These are phyloP conservation scores for Mycosarcoma mackinlayi DNA, from an alignment of 1,284 basidiomycete genomes.

Conservation along the genomic window DNA sequence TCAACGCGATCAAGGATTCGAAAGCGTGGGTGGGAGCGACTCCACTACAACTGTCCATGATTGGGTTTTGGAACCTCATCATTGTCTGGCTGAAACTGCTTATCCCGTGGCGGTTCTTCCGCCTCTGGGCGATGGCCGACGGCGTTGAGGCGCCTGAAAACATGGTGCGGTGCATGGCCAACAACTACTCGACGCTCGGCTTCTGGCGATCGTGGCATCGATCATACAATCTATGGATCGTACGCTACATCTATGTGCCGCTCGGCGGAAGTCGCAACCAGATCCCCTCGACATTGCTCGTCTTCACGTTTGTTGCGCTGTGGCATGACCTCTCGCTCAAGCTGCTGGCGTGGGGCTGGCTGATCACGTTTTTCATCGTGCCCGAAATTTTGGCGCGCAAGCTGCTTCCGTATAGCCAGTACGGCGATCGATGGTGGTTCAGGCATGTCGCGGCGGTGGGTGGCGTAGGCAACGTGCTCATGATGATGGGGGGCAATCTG, in stretches of 20 bases:
- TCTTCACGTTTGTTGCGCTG: slow-evolving; percentile 97
- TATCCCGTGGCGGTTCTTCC: slow-evolving; percentile 96
- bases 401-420: slow-evolving; percentile 77
- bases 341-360: slow-evolving; percentile 96
- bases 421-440: slow-evolving; percentile 79
- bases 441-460: slow-evolving; percentile 86
- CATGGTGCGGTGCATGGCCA: slow-evolving; percentile 98
- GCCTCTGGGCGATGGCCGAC: slow-evolving; percentile 89
- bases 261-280: slow-evolving; percentile 80
- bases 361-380: slow-evolving; percentile 87
- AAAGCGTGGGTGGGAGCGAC: slow-evolving; percentile 77
- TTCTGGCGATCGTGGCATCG: slow-evolving; percentile 98
- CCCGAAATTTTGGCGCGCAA: slow-evolving; percentile 80
- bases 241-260: slow-evolving; percentile 88
- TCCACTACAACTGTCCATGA: slow-evolving; percentile 86
- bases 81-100: slow-evolving; percentile 98
- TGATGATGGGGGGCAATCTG: slow-evolving; percentile 93
- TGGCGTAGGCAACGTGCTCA: slow-evolving; percentile 84
- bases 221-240: slow-evolving; percentile 95
- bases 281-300: slow-evolving; percentile 78
- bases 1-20: slow-evolving; percentile 93
- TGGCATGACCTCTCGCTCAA: slow-evolving; percentile 95
- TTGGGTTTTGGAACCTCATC: slow-evolving; percentile 97
- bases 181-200: slow-evolving; percentile 91
- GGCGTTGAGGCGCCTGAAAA: slow-evolving; percentile 96